phyloP scores from a whole-genome alignment of 2,329 filamentous ascomycete species.

The Sporothrix variecibatus region DNA sequence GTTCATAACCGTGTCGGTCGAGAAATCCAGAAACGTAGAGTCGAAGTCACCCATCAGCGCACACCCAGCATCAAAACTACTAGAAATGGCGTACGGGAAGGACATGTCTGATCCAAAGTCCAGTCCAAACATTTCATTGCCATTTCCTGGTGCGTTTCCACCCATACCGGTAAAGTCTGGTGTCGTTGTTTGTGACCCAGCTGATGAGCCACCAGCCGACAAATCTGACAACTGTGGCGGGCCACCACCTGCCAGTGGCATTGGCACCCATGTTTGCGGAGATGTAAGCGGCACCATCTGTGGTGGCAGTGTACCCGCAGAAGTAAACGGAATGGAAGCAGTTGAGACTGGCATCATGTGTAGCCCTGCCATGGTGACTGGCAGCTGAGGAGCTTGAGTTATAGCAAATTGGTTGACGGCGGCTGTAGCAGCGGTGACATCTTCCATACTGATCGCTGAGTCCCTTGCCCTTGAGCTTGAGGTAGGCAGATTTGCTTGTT shows the following conservation, averaged over 20 bases:
- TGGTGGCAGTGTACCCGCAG: background rate
- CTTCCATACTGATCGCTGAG: background rate
- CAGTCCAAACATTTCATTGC: constrained; percentile 3
- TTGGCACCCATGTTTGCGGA: background rate
- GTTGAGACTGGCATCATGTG: background rate
- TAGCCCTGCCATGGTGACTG: background rate
- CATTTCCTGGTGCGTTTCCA: background rate
- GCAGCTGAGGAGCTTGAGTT: background rate
- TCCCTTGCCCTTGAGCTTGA: background rate
- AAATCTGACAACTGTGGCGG: background rate
- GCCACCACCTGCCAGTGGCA: background rate
- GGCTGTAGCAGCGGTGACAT: background rate
- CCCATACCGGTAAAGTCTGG: background rate
- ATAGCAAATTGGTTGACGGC: background rate
- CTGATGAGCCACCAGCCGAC: background rate
- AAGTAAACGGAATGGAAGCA: background rate
- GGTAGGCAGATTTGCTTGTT: background rate
- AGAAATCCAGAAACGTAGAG: constrained; percentile 11
- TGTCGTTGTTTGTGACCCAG: background rate
- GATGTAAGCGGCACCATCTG: background rate
- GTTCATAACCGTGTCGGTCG: constrained; percentile 7
- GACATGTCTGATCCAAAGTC: background rate
- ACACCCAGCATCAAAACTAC: background rate
- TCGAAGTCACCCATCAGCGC: background rate
- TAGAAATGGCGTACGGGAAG: background rate